These are phyloP conservation scores for Aaosphaeria arxii DNA, from an alignment of 2,329 filamentous ascomycete species.

Conservation along the genomic window DNA sequence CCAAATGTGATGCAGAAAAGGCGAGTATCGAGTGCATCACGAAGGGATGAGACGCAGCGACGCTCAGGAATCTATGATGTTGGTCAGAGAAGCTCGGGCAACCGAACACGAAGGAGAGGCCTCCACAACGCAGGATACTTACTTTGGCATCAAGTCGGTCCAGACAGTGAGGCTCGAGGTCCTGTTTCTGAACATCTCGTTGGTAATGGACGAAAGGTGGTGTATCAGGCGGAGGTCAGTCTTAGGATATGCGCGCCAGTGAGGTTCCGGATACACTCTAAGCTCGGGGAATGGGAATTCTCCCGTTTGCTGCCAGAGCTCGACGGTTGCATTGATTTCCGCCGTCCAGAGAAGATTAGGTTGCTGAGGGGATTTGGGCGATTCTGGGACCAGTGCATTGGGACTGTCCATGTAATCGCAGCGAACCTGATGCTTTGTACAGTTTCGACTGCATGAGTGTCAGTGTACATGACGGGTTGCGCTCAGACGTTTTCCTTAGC, in stretches of 20 bases:
- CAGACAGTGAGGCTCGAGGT: slow-evolving; percentile 85
- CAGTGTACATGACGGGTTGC: slow-evolving; percentile 8
- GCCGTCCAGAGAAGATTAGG: slow-evolving; percentile 78
- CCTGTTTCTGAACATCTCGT: slow-evolving; percentile 73
- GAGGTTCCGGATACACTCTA: slow-evolving; percentile 70
- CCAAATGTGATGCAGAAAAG: slow-evolving; percentile 91
- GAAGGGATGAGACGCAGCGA: slow-evolving; percentile 78
- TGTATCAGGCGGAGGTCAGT: slow-evolving; percentile 86
- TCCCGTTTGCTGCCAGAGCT: slow-evolving; percentile 79
- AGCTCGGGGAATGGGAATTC: slow-evolving; percentile 83
- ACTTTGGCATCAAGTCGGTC: slow-evolving; percentile 92
- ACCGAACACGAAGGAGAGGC: slow-evolving; percentile 24
- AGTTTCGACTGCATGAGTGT: slow-evolving; percentile 71
- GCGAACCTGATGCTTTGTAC: slow-evolving; percentile 97
- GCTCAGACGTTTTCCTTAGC: slow-evolving; percentile 14
- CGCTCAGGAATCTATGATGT: slow-evolving; percentile 66
- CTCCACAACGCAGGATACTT: slow-evolving; percentile 43
- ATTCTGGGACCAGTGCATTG: slow-evolving; percentile 59
- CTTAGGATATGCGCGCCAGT: slow-evolving; percentile 68
- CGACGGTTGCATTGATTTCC: slow-evolving; percentile 76
- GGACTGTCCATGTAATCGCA: slow-evolving; percentile 95
- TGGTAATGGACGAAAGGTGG: slow-evolving; percentile 82
- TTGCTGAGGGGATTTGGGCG: slow-evolving; percentile 49
- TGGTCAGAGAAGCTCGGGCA: slow-evolving; percentile 27
- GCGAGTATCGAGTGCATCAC: slow-evolving; percentile 93